Evolutionary conservation across 2,329 filamentous ascomycete species (phyloP), one percentile per base, ranked within the genome.

Genomic region (Cytospora piceae): DNA sequence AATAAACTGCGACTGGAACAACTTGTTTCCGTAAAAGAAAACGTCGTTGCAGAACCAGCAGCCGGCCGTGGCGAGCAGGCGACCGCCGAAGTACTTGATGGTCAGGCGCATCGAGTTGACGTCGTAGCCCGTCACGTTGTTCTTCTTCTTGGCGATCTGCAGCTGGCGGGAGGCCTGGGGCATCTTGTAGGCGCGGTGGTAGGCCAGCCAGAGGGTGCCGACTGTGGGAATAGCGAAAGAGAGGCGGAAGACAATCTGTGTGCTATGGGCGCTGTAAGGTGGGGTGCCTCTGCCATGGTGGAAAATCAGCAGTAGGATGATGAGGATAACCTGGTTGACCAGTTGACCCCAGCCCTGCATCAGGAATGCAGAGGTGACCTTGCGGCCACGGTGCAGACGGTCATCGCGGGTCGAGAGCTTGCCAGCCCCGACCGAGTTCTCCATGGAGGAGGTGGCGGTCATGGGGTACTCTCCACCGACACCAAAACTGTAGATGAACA

Each of bases 311-410:
- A 97, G 86, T 59, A 96, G 83, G 62, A 97, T 76, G 73, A 98
- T 97, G 69, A 98, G 85, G 65, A 96, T 80, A 72, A 91, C 90
- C 80, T 97, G 94, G 86, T 98, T 98, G 82, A 92, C 83, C 77
- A 97, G 92, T 78, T 98, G 94, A 70, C 94, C 94, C 94, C 94
- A 98, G 63, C 94, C 94, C 79, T 98, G 94, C 94, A 98, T 97
- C 79, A 98, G 79, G 82, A 98, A 98, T 66, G 94, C 94, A 77
- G 90, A 93, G 70, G 93, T 97, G 76, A 97, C 94, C 78, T 96
- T 96, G 74, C 94, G 92, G 70, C 94, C 94, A 79, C 94, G 93
- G 82, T 98, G 94, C 61, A 98, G 88, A 76, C 94, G 92, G 77
- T 98, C 94, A 62, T 97, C 93, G 69, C 90, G 90, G 66, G 93